Conservation (phyloP, 805 yeast genomes). For the Barnettozyma sucrosica region DNA sequence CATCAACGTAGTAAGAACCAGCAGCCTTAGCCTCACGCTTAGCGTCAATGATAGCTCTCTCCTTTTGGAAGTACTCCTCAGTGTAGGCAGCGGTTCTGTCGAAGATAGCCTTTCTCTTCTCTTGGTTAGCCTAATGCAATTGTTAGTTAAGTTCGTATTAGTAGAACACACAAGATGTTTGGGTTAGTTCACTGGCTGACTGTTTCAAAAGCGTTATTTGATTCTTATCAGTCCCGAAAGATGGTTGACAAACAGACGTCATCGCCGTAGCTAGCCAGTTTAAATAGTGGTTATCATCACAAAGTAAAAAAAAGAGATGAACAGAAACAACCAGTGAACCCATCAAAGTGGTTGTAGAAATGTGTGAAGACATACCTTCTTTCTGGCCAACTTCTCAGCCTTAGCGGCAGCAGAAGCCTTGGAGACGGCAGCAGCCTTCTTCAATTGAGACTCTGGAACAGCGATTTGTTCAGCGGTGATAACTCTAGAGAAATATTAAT, state of each 20-base stretch:
- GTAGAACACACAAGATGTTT: neutral
- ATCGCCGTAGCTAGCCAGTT: constrained; percentile 63
- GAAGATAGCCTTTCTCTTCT: constrained; percentile 65
- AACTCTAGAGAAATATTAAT: constrained; percentile 18
- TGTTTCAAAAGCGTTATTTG: constrained; percentile 4
- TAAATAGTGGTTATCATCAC: constrained; percentile 48
- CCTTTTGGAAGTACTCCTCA: constrained; percentile 89
- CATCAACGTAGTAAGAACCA: constrained; percentile 92
- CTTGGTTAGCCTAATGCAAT: constrained; percentile 39
- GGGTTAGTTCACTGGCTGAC: neutral
- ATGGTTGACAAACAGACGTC: constrained; percentile 71
- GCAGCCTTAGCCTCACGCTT: constrained; percentile 91
- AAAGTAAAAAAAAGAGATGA: constrained; percentile 8
- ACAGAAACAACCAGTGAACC: neutral
- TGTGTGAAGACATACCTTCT: constrained; percentile 59
- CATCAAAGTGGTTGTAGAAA: neutral
- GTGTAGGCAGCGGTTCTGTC: constrained; percentile 96
- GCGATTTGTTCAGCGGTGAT: constrained; percentile 35
- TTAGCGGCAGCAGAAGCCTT: constrained; percentile 73
- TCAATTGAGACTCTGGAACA: constrained; percentile 79
- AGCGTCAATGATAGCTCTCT: constrained; percentile 79
- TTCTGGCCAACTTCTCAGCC: constrained; percentile 73
- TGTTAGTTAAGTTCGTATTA: constrained; percentile 12
- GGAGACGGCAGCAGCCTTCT: constrained; percentile 74
- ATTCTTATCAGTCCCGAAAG: constrained; percentile 62